A percentile compares a stretch with the other conserved stretches of the same genome.
Conservation (phyloP, 306 rosid genomes). For the Fragaria nilgerrensis region DNA sequence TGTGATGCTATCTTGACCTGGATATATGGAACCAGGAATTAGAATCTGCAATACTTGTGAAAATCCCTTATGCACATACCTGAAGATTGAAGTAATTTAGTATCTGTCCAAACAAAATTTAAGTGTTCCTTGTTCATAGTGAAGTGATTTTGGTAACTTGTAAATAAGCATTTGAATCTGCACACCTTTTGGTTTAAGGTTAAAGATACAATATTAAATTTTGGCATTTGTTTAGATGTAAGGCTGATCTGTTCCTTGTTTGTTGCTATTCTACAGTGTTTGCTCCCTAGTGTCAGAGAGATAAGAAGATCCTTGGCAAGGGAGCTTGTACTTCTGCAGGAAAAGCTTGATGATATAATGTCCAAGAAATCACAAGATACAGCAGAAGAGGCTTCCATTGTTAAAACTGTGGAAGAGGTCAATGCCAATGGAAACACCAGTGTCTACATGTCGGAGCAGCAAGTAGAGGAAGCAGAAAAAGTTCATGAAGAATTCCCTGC, state of each 20-base stretch:
- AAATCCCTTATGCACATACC: too few relatives aligned
- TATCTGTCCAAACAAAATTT: neutral
- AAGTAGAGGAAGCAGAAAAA: constrained; percentile 10
- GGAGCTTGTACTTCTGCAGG: constrained; percentile 71
- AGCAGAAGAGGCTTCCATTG: neutral
- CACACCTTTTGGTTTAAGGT: neutral
- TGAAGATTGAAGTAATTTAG: neutral
- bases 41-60: neutral
- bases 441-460: constrained; percentile 18
- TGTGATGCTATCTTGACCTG: neutral
- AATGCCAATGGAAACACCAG: neutral
- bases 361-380: constrained; percentile 24
- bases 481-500: constrained; percentile 15
- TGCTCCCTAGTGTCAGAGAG: constrained; percentile 64
- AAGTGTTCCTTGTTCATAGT: neutral
- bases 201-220: neutral
- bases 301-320: constrained; percentile 75
- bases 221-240: neutral
- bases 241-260: neutral
- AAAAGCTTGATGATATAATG: constrained; percentile 54
- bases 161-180: neutral
- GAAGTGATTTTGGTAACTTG: neutral
- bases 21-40: neutral
- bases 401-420: constrained; percentile 18
- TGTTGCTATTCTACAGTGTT: constrained; percentile 43